Evolutionary conservation across 2,329 filamentous ascomycete species (phyloP), one percentile per base, ranked within the genome.

Genomic region (Akanthomyces dipterigenus): DNA sequence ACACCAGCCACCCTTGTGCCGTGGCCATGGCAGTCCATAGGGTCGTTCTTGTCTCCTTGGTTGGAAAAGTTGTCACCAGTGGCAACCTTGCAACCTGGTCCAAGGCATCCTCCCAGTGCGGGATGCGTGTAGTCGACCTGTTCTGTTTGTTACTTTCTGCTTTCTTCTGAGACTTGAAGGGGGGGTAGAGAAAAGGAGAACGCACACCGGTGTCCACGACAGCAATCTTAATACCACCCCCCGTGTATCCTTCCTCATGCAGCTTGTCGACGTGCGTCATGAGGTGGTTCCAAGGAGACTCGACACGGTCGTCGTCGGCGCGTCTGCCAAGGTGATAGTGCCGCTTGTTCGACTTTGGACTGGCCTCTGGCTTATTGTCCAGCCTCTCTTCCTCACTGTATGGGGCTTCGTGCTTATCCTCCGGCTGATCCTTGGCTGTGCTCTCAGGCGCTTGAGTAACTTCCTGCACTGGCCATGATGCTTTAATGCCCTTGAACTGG

Each of bases 1-100:
- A 64, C 22, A 49, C 45, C 24, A 2, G 62, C 55, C 36, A 64
- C 60, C 16, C n/a, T 36, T 12, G 63, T 64, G 55, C 63, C 63
- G 55, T 64, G 63, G 20, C 60, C 55, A 24, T 31, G 5, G 43
- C 60, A 64, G 34, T 64, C 63, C 16, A 51, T 51, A 38, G 46
- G 43, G 31, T 62, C 55, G 24, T 5, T 18, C 8, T 18, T 16
- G 1, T 60, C 28, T 1, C 63, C 53, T 7, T 56, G 36, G 2
- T 22, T 7, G 18, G 54, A 54, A 14, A 65, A 34, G 51, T 36
- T 51, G 1, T 51, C 31, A 22, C 49, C 31, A 2, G 31, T 36
- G 8, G 22, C n/a, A 51, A 51, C 49, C 28, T 38, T 36, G 31
- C 31, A 51, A 38, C 49, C 49, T 22, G 31, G 49, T 36, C 49